Conservation (phyloP, 805 yeast species). For the Wickerhamomyces chambardii region DNA sequence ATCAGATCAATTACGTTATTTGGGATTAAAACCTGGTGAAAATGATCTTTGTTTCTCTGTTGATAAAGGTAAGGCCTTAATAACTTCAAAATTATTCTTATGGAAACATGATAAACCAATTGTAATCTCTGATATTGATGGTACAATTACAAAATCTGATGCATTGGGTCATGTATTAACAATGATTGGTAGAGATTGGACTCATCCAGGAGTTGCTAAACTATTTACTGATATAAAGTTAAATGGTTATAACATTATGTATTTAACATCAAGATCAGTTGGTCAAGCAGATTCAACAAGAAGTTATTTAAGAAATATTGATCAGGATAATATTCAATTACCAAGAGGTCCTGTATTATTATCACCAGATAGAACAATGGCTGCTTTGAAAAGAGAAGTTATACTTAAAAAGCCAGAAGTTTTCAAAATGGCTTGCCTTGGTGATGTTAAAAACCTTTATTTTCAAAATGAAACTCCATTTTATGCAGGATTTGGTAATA, state of each 20-base stretch:
- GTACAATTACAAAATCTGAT: constrained; percentile 95
- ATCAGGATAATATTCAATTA: constrained; percentile 63
- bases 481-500: constrained; percentile 95
- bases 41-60: constrained; percentile 76
- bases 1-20: constrained; percentile 73
- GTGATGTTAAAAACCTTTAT: constrained; percentile 74
- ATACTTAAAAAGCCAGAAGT: constrained; percentile 94
- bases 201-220: constrained; percentile 92
- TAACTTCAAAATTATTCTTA: constrained; percentile 63
- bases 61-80: constrained; percentile 72
- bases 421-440: constrained; percentile 95
- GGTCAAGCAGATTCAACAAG: constrained; percentile 94
- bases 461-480: constrained; percentile 66
- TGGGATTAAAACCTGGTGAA: constrained; percentile 69
- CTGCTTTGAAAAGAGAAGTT: constrained; percentile 87
- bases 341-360: constrained; percentile 92
- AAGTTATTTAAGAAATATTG: constrained; percentile 68
- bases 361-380: constrained; percentile 94
- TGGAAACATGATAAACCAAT: constrained; percentile 86
- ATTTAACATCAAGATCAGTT: constrained; percentile 89
- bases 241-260: constrained; percentile 91
- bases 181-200: constrained; percentile 95
- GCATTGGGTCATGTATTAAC: constrained; percentile 95
- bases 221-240: constrained; percentile 76
- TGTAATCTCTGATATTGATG: constrained; percentile 95